phyloP scores from a whole-genome alignment of 75 land plant genomes.

The Pinus taeda region DNA sequence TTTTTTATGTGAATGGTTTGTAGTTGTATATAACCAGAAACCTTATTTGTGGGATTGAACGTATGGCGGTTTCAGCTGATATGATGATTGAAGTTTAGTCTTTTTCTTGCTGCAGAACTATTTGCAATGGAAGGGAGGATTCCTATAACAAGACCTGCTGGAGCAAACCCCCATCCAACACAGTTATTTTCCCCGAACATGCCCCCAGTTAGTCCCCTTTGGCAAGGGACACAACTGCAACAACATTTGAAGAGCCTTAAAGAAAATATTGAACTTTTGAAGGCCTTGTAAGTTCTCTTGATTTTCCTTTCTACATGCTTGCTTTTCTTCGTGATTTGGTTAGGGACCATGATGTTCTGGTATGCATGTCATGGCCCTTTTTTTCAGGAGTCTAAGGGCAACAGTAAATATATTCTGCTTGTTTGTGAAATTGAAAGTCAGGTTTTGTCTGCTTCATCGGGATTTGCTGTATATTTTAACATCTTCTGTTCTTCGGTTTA shows the following conservation, averaged over 20 bases:
- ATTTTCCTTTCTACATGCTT: slow-evolving; percentile 8
- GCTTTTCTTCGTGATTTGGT: slow-evolving; percentile 10
- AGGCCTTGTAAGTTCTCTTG: slow-evolving; percentile 15
- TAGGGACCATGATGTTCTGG: slow-evolving; percentile 9
- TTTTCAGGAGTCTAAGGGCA: slow-evolving; percentile 19
- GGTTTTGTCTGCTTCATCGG: not conserved
- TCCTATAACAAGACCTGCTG: no score
- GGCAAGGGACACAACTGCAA: slow-evolving; percentile 21
- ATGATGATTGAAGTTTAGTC: no score
- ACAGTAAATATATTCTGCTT: slow-evolving; percentile 17
- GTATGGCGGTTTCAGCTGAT: no score
- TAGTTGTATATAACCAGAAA: no score
- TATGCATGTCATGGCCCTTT: slow-evolving; percentile 16
- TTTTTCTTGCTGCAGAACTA: no score
- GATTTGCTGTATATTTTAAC: not conserved
- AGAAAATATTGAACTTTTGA: slow-evolving; percentile 19
- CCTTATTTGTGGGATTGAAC: no score
- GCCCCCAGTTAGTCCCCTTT: slow-evolving; percentile 5
- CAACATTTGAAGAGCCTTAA: slow-evolving; percentile 16
- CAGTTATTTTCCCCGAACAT: no score
- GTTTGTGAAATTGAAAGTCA: not conserved
- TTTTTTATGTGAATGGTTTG: no score
- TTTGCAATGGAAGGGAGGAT: no score
- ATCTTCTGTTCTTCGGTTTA: not conserved
- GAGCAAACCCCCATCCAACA: no score